Conservation (phyloP, 1,284 basidiomycete genomes). For the Baeospora myosura region DNA sequence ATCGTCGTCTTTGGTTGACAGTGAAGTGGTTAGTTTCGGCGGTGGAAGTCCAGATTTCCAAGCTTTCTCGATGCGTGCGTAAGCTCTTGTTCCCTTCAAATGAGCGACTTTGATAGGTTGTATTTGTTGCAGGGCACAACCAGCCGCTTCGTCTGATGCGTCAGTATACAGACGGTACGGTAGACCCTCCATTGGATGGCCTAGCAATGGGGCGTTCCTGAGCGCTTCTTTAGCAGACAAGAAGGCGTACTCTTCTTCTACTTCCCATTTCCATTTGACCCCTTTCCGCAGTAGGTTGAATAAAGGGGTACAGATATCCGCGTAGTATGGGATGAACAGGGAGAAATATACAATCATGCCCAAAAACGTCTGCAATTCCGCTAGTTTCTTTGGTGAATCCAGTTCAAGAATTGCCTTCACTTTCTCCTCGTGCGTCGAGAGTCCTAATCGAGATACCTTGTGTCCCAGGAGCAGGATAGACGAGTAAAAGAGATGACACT, state of each 20-base stretch:
- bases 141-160: no score
- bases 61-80: neutral
- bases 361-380: neutral
- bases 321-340: neutral
- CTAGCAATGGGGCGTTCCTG: neutral
- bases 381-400: neutral
- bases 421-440: neutral
- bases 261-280: neutral
- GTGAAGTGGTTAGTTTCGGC: neutral
- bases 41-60: neutral
- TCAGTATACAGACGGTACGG: conserved; percentile 1
- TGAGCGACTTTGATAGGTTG: conserved; percentile 1
- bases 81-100: conserved; percentile 1
- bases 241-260: neutral
- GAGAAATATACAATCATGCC: neutral
- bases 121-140: conserved; percentile 1
- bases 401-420: neutral
- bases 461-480: neutral
- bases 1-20: neutral
- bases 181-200: neutral
- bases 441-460: neutral
- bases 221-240: neutral
- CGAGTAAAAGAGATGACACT: neutral
- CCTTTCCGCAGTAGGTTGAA: neutral
- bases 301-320: neutral